Evolutionary conservation across 2,329 filamentous ascomycete genomes (phyloP), one percentile per base, ranked within the genome.

Genomic region (Xylaria sp.): DNA sequence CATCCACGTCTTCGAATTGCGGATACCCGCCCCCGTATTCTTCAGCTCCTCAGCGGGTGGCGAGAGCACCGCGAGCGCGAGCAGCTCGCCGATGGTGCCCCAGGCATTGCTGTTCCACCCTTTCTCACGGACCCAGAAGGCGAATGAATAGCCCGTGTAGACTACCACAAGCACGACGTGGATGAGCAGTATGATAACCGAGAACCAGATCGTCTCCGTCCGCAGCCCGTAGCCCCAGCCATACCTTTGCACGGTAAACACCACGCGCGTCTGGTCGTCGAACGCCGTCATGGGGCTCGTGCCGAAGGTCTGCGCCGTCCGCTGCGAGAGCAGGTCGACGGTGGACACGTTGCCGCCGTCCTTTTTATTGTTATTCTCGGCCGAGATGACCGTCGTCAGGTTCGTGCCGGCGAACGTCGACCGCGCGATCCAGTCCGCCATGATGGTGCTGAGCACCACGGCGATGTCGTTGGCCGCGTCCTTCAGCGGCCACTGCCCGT

Each of bases 51-150:
- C 51, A 0, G 65, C 65, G 0, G 69, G 51, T 0, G 65, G 69
- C 18, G 65, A 68, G 12, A 44, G 4, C 9, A 56, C 39, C 1
- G 69, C 69, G 15, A 70, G 28, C 2, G 65, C 61, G 0, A 70
- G 5, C 1, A 70, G 10, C 20, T 67, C 65, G 34, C 65, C 69
- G 10, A 70, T 63, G 20, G 25, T 59, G 0, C 61, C 65, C 69
- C 69, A 70, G 20, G 65, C n/a, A 0, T 51, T 48, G 15, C 65
- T 68, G 1, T 57, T 70, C 69, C 69, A 70, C 34, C 69, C 69
- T 6, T 37, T 51, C 4, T 41, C 44, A 28, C 61, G 57, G 7
- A 1, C 39, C 61, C 60, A 70, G 57, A 70, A 70, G 0, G 56
- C 23, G 13, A 67, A 65, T 0, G 65, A 65, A 31, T 70, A 68